These are phyloP conservation scores for Tricholoma terreum DNA, from an alignment of 768 basidiomycete species.

Conservation along the genomic window DNA sequence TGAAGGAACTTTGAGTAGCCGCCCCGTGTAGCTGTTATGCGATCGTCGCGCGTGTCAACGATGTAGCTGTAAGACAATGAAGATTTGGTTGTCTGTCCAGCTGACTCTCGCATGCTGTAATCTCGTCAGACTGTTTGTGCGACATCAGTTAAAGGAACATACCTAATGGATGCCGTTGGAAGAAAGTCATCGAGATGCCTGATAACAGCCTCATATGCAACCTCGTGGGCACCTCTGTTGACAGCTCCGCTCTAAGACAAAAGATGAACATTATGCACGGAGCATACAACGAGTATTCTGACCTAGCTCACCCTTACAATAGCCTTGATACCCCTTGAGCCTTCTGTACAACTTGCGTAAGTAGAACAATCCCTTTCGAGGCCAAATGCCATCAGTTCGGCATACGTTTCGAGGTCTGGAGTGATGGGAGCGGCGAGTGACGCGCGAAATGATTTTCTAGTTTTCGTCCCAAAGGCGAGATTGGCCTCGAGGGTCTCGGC, in stretches of 20 bases:
- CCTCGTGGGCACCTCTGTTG: conserved; percentile 58
- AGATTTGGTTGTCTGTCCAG: conserved; percentile 80
- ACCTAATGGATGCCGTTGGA: conserved; percentile 83
- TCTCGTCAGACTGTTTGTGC: neutral
- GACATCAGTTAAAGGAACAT: conserved; percentile 14
- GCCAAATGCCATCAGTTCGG: conserved; percentile 69
- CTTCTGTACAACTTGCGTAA: conserved; percentile 72
- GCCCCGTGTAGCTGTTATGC: conserved; percentile 60
- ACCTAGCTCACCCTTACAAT: conserved; percentile 73
- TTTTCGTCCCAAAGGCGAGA: conserved; percentile 82
- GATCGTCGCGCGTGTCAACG: conserved; percentile 74
- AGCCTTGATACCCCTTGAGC: conserved; percentile 60
- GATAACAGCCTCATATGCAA: conserved; percentile 80
- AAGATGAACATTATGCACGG: conserved; percentile 17
- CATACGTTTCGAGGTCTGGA: conserved; percentile 58
- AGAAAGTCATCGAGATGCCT: conserved; percentile 71
- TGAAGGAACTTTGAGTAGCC: conserved; percentile 59
- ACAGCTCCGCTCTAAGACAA: conserved; percentile 34
- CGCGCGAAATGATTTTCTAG: conserved; percentile 77
- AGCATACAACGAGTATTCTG: conserved; percentile 27
- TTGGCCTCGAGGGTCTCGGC: conserved; percentile 87
- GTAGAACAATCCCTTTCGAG: conserved; percentile 77
- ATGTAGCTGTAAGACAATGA: conserved; percentile 75
- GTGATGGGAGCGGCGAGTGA: conserved; percentile 61
- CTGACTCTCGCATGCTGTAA: conserved; percentile 75